A percentile compares a stretch with the other conserved stretches of the same genome.
phyloP scores from a whole-genome alignment of 345 rosid genomes.

The Mercurialis annua region DNA sequence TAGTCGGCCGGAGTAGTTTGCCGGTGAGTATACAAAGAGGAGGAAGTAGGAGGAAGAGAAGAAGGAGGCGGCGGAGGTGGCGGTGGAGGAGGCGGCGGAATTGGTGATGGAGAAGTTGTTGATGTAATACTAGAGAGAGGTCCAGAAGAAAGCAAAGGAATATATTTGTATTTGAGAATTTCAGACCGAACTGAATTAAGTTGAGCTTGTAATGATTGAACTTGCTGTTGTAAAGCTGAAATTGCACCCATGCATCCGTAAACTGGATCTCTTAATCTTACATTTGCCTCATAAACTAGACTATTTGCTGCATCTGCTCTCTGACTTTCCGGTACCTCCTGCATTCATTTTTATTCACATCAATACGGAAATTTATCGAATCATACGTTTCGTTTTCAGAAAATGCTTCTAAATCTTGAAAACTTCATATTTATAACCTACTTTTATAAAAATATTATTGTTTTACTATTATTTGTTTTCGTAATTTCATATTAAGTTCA shows the following conservation, averaged over 20 bases:
- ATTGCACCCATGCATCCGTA: conserved; percentile 99
- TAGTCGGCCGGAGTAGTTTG: conserved; percentile 37
- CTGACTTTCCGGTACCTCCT: conserved; percentile 88
- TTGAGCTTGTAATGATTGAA: conserved; percentile 77
- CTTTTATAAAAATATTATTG: too few species aligned
- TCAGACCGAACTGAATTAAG: conserved; percentile 71
- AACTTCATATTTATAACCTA: too few species aligned
- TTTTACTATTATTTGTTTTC: too few species aligned
- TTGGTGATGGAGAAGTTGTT: conserved; percentile 29
- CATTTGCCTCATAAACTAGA: conserved; percentile 92
- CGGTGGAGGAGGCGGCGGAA: conserved; percentile 33
- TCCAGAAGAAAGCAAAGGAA: conserved; percentile 51
- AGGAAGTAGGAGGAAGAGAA: conserved; percentile 37
- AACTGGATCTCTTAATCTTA: conserved; percentile 91
- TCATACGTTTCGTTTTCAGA: too few species aligned
- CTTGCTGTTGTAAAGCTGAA: conserved; percentile 83
- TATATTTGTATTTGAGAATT: conserved; percentile 72
- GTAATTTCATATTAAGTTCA: too few species aligned
- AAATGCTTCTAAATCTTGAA: too few species aligned
- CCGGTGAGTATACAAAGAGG: conserved; percentile 51
- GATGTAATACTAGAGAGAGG: conserved; percentile 54
- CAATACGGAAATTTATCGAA: too few species aligned
- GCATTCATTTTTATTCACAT: not conserved
- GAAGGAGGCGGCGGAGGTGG: conserved; percentile 34
- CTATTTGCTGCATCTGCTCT: conserved; percentile 88